Base-by-base conservation (phyloP, 2,329 filamentous ascomycete species). In the Arachnopeziza araneosa region DNA sequence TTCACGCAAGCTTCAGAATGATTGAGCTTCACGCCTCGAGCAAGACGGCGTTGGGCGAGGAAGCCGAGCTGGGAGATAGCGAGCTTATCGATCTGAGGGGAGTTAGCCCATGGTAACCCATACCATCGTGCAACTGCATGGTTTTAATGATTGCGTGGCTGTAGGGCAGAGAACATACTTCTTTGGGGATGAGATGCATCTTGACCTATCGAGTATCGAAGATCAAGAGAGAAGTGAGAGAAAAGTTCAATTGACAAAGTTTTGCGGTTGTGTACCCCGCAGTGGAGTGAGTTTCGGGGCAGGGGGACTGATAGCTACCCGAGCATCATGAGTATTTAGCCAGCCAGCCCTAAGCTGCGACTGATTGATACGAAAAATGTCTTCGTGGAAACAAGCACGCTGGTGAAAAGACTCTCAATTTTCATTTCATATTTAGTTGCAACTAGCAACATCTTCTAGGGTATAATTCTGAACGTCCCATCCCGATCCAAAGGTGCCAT, bases 21-120 rank as follows among this genome's bases (percentile, higher is more conserved):
- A 72, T 98, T 98, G 68, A 98, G 79, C 72, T 87, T 89, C 57
- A 97, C 86, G 56, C 93, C 93, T 69, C 93, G 82, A 32, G 93
- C 93, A 66, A 98, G 85, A 62, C 93, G 85, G 65, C 88, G 84
- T 79, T 98, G 93, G 58, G 93, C 93, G 54, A 97, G 83, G 67
- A 89, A 83, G 68, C 93, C 93, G 63, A 96, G 80, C 76, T 97
- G 91, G 58, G 92, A 90, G 73, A 96, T 93, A 74, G 89, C 83
- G 76, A 98, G 90, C 85, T 98, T 98, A 81, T 98, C 93, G 72
- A 98, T 83, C 93, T 98, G 66, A 22, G 24, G 1, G 21, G 19
- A 26, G 58, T 62, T 12, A 63, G 55, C n/a, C n/a, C n/a, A n/a
- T n/a, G n/a, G n/a, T n/a, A n/a, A n/a, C n/a, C n/a, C n/a, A n/a